Evolutionary conservation across 805 yeast genomes (phyloP).

Genomic region (Ogataea dorogensis): DNA sequence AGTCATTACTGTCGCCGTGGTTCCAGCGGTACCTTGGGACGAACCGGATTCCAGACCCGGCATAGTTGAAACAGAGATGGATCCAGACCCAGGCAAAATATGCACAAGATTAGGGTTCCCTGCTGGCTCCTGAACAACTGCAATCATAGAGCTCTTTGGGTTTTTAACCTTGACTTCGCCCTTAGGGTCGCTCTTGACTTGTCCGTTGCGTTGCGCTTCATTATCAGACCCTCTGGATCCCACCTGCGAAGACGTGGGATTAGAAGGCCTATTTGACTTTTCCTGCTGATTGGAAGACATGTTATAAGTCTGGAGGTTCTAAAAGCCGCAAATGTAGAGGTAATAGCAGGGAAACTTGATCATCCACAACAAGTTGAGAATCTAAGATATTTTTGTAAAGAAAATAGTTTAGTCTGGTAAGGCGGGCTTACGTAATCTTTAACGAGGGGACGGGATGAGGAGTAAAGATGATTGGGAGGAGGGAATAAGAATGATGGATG

Average conservation of each 20-base stretch:
- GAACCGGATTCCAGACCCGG: not conserved
- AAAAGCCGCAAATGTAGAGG: no score
- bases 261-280: not conserved
- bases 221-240: slow-evolving; percentile 7
- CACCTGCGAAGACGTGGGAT: not conserved
- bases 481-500: not conserved
- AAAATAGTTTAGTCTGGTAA: no score
- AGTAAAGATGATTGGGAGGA: not conserved
- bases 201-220: slow-evolving; percentile 11
- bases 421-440: no score
- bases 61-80: not conserved
- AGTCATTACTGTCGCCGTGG: slow-evolving; percentile 1
- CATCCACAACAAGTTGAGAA: no score
- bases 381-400: no score
- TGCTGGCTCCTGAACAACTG: slow-evolving; percentile 31
- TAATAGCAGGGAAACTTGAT: no score
- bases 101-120: slow-evolving; percentile 23
- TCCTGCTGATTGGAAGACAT: slow-evolving; percentile 4
- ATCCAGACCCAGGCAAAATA: slow-evolving; percentile 18
- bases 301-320: not conserved
- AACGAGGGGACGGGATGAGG: not conserved
- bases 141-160: slow-evolving; percentile 22
- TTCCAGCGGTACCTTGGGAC: not conserved
- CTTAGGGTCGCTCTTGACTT: slow-evolving; percentile 6
- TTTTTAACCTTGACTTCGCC: slow-evolving; percentile 16